A percentile compares a stretch with the other conserved stretches of the same genome.
phyloP scores from a whole-genome alignment of 805 yeast genomes.

The Ogataea pilisensis region DNA sequence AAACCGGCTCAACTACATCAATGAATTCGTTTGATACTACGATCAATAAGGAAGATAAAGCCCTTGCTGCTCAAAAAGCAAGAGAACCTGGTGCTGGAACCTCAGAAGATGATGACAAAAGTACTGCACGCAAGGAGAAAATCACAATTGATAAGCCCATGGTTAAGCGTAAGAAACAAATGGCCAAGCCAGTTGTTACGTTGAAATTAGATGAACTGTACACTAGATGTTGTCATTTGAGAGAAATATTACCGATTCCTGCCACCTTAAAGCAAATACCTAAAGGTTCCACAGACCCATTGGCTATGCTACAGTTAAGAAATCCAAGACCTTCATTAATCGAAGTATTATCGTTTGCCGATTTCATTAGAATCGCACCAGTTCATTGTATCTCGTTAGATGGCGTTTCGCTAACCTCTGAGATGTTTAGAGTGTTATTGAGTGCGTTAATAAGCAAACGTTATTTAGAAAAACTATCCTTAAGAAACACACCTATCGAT shows the following conservation, averaged over 20 bases:
- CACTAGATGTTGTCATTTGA: conserved; percentile 87
- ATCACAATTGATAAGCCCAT: conserved; percentile 71
- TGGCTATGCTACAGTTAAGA: conserved; percentile 64
- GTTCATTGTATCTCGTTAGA: conserved; percentile 72
- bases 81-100: conserved; percentile 9
- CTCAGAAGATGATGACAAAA: conserved; percentile 16
- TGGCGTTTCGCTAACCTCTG: conserved; percentile 68
- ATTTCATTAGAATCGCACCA: conserved; percentile 83
- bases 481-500: conserved; percentile 74
- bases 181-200: conserved; percentile 36
- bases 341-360: conserved; percentile 84
- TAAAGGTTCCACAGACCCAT: conserved; percentile 70
- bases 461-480: conserved; percentile 64
- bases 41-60: conserved; percentile 28
- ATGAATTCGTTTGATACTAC: conserved; percentile 22
- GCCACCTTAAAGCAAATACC: conserved; percentile 82
- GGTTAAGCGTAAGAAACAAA: conserved; percentile 32
- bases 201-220: conserved; percentile 65
- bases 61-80: conserved; percentile 29
- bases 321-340: conserved; percentile 90
- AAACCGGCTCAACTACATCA: conserved; percentile 14
- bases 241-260: conserved; percentile 90
- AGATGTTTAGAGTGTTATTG: conserved; percentile 72
- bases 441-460: conserved; percentile 64
- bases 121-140: conserved; percentile 18